Conservation (phyloP, 179 eudicot species). For the Silene coronaria region DNA sequence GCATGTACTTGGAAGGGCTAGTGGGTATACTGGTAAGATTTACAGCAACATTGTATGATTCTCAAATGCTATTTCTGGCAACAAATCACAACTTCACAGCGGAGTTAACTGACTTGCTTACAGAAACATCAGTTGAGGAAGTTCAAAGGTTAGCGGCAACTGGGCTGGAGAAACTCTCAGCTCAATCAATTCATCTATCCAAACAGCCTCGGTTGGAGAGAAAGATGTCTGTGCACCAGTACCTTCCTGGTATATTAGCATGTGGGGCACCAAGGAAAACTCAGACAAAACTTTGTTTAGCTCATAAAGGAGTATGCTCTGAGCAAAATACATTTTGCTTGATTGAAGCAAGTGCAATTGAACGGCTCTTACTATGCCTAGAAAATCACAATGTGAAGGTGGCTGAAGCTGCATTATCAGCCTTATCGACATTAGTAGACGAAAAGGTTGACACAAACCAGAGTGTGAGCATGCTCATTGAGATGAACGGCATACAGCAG, state of each 20-base stretch:
- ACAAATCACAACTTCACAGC: slow-evolving; percentile 43
- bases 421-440: slow-evolving; percentile 67
- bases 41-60: slow-evolving; percentile 64
- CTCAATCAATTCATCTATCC: slow-evolving; percentile 54
- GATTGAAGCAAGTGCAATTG: slow-evolving; percentile 60
- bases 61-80: slow-evolving; percentile 46
- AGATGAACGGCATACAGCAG: slow-evolving; percentile 39
- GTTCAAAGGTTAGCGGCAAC: slow-evolving; percentile 62
- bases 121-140: slow-evolving; percentile 50
- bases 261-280: slow-evolving; percentile 29
- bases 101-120: slow-evolving; percentile 51
- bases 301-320: slow-evolving; percentile 75
- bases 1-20: slow-evolving; percentile 62
- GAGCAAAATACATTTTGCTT: slow-evolving; percentile 67
- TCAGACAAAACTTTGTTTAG: slow-evolving; percentile 40
- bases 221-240: slow-evolving; percentile 28
- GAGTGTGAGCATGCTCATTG: slow-evolving; percentile 48
- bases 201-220: slow-evolving; percentile 41
- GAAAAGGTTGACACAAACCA: slow-evolving; percentile 53
- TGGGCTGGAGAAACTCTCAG: slow-evolving; percentile 72
- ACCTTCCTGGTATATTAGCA: slow-evolving; percentile 28
- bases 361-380: slow-evolving; percentile 52
- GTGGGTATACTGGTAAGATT: slow-evolving; percentile 83
- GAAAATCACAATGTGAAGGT: slow-evolving; percentile 58
- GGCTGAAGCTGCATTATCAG: slow-evolving; percentile 68